Base-by-base conservation (phyloP, 2,329 filamentous ascomycete species). In the Nemania bipapillata region DNA sequence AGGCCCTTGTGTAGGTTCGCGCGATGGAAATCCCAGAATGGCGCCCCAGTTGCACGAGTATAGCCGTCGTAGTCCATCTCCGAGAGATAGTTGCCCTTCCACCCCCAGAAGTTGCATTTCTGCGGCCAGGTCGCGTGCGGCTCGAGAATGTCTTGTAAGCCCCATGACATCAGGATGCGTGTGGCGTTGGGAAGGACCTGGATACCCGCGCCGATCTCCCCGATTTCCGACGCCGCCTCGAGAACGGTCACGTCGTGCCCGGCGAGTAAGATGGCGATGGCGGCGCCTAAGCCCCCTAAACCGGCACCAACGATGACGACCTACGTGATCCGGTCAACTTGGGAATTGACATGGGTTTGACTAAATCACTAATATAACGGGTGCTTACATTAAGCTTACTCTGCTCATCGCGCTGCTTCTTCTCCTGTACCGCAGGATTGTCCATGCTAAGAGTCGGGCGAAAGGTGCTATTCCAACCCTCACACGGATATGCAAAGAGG, bases 241-340 rank as follows among this genome's bases (percentile, higher is more conserved):
- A 86, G 81, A 22, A 86, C 79, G 0, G 78, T 81, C 6, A 86
- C 84, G 24, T 76, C 75, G 73, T 86, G 84, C 24, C 84, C 83
- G 26, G 80, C 80, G 8, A 85, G 78, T 1, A 81, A 77, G 47
- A 83, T 79, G 3, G 81, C 77, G 65, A 86, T 85, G n/a, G 82
- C 83, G 24, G 84, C 82, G 11, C 81, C 84, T 8, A 89, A 79
- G 4, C 86, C 86, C 26, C 85, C 85, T 22, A 88, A 80, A 5
- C 86, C 86, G 9, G 85, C 86, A n/a, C 86, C 86, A 22, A 87
- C 82, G 28, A 88, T 78, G 24, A 87, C 80, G 28, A 87, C 77
- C 79, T 84, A 64, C 5, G 15, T 9, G 15, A n/a, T 53, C 12
- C 12, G 4, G 17, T 65, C n/a, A 65, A 30, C 1, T 22, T 15